Percentiles rank a stretch among this genome's conserved stretches.
Conservation (phyloP, 768 basidiomycete species). For the Mycena sanguinolenta region DNA sequence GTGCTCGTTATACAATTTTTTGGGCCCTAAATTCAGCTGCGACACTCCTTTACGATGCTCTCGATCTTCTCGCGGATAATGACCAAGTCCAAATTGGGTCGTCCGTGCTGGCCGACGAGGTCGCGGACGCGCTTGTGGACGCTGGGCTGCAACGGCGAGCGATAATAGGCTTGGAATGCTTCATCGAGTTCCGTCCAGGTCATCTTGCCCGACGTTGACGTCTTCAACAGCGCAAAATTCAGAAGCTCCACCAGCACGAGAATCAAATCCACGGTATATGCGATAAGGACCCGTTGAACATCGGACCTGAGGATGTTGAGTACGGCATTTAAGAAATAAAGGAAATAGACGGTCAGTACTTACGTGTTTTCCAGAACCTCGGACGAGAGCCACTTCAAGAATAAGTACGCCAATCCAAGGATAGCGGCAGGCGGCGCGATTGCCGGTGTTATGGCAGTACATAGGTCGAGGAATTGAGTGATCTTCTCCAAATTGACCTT, state of each 20-base stretch:
- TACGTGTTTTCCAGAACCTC: constrained; percentile 4
- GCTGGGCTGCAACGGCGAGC: background rate
- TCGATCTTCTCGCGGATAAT: background rate
- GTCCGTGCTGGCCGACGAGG: background rate
- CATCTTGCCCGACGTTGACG: background rate
- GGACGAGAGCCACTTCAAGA: constrained; percentile 9
- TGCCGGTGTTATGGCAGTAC: background rate
- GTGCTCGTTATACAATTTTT: too few relatives aligned
- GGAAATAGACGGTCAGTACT: too few relatives aligned
- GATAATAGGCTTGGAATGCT: background rate
- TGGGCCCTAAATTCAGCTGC: background rate
- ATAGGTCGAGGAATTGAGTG: background rate
- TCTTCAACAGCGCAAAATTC: background rate
- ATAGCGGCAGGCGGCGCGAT: constrained; percentile 11
- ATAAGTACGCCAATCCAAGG: constrained; percentile 9
- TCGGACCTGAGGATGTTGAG: constrained; percentile 1
- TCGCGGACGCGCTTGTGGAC: background rate
- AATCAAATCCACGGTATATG: constrained; percentile 13
- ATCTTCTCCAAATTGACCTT: constrained; percentile 11
- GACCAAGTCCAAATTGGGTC: background rate
- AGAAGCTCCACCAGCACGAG: constrained; percentile 1
- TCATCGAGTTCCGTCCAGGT: background rate
- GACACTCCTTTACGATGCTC: background rate
- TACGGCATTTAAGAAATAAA: too few relatives aligned
- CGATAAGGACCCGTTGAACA: background rate